These are phyloP conservation scores for Cutaneotrichosporon daszewskae DNA, from an alignment of 1,284 basidiomycete species.

Conservation along the genomic window DNA sequence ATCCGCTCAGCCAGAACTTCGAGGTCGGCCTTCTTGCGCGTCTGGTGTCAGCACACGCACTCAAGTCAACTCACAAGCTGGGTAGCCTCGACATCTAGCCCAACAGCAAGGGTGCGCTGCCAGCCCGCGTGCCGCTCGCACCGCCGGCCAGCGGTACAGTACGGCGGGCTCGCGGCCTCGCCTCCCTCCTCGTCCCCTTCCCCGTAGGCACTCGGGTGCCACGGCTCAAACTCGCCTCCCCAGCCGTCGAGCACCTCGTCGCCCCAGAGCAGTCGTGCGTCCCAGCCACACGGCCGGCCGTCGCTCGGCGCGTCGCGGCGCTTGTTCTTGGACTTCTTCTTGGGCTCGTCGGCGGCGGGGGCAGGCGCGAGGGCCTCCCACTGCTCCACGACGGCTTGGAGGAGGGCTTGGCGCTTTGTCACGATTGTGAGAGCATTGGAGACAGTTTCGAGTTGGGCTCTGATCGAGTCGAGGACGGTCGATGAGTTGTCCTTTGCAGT, in stretches of 20 bases:
- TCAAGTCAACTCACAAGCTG: constrained; percentile 22
- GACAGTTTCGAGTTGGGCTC: constrained; percentile 14
- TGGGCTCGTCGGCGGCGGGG: constrained; percentile 9
- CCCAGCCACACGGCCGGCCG: constrained; percentile 38
- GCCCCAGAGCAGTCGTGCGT: constrained; percentile 24
- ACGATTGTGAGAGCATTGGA: constrained; percentile 18
- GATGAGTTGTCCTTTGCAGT: background rate
- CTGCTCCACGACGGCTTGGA: constrained; percentile 18
- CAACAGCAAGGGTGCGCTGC: constrained; percentile 33
- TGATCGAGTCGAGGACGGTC: constrained; percentile 8
- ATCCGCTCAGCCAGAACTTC: constrained; percentile 3
- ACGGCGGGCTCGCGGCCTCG: background rate
- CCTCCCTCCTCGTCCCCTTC: constrained; percentile 3
- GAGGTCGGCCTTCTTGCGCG: constrained; percentile 4
- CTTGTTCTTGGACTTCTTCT: constrained; percentile 25
- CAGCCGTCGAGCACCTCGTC: constrained; percentile 26
- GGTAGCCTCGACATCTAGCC: constrained; percentile 28
- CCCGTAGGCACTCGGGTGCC: constrained; percentile 5
- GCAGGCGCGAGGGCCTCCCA: constrained; percentile 17
- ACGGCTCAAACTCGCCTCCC: background rate
- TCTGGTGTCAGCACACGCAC: constrained; percentile 1
- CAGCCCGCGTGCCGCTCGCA: constrained; percentile 43
- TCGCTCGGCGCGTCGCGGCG: constrained; percentile 19
- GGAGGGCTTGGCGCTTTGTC: constrained; percentile 25
- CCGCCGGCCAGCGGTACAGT: constrained; percentile 22